Base-by-base conservation (phyloP, 2,329 filamentous ascomycete species). In the Xylariaceae sp. region DNA sequence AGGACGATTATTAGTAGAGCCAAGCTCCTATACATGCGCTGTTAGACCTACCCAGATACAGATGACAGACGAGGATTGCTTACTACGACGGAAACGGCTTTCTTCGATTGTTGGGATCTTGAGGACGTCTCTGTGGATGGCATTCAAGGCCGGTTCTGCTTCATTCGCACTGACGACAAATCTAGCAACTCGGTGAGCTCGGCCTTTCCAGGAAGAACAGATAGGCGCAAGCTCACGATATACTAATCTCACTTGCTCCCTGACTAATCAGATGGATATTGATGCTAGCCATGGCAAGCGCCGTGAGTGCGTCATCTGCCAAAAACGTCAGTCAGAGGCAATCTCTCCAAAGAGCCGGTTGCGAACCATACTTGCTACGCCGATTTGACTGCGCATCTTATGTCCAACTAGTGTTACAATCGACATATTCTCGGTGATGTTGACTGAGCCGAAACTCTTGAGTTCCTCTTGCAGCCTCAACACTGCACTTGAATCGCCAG, bases 321-420 rank as follows among this genome's bases (percentile, higher is more conserved):
- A 10, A 10, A 35, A 32, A 10, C 41, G 48, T 57, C 22, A 58
- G 51, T 32, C n/a, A n/a, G n/a, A n/a, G n/a, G n/a, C n/a, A n/a
- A n/a, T n/a, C n/a, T n/a, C n/a, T n/a, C n/a, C n/a, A n/a, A n/a
- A n/a, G n/a, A n/a, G n/a, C n/a, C n/a, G n/a, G n/a, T n/a, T n/a
- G 22, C 39, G 42, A 35, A 15, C 52, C 62, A 55, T 57, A 64
- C 62, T 63, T 27, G 60, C 60, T 15, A 65, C 59, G 31, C 62
- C 62, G 12, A 61, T 59, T 50, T 63, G 61, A 32, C 62, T 65
- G 39, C 61, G 54, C 62, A 65, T 65, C 42, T 60, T 64, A 32
- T 65, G 61, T 15, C 62, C 62, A 30, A 65, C 57, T 2, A 65
- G 52, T 17, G 62, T 65, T 27, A 65, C 60, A 44, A 65, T 65